A percentile compares a stretch with the other conserved stretches of the same genome.
These are phyloP conservation scores for Penicillium arizonense DNA, from an alignment of 495 filamentous ascomycete species.

Conservation along the genomic window DNA sequence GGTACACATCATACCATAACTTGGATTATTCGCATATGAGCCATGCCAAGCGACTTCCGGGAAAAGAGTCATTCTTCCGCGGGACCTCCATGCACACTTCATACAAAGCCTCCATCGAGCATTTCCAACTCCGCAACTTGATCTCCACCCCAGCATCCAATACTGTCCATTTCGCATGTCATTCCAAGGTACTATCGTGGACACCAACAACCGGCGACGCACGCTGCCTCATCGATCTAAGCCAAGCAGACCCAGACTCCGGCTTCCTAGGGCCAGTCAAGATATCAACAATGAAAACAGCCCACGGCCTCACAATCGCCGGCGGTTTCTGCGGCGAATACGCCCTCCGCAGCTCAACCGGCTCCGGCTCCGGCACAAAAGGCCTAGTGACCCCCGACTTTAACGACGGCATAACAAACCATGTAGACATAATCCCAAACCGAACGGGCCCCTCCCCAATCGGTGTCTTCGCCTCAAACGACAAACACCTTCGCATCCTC, in stretches of 20 bases:
- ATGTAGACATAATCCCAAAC: conserved; percentile 67
- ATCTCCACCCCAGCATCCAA: conserved; percentile 71
- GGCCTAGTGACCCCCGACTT: conserved; percentile 37
- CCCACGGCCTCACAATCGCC: conserved; percentile 66
- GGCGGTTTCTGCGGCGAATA: conserved; percentile 85
- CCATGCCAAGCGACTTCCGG: conserved; percentile 26
- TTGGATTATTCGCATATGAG: conserved; percentile 29
- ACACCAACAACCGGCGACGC: conserved; percentile 37
- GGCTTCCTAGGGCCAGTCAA: conserved; percentile 43
- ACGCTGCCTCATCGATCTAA: conserved; percentile 61
- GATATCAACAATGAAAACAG: conserved; percentile 71
- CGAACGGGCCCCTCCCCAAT: conserved; percentile 60
- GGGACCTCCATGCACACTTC: conserved; percentile 70
- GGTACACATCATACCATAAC: conserved; percentile 47
- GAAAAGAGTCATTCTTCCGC: conserved; percentile 54
- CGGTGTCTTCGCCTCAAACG: conserved; percentile 83
- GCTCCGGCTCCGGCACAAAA: conserved; percentile 65
- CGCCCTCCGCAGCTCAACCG: conserved; percentile 55
- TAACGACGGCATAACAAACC: conserved; percentile 79
- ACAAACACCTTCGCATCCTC: conserved; percentile 70
- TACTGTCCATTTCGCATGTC: conserved; percentile 72
- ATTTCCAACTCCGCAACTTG: conserved; percentile 89
- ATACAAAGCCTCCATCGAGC: conserved; percentile 63
- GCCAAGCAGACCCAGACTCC: conserved; percentile 40
- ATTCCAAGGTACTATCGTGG: conserved; percentile 53